These are phyloP conservation scores for Chalciporus pseudorubinellus DNA, from an alignment of 768 basidiomycete species.

Conservation along the genomic window DNA sequence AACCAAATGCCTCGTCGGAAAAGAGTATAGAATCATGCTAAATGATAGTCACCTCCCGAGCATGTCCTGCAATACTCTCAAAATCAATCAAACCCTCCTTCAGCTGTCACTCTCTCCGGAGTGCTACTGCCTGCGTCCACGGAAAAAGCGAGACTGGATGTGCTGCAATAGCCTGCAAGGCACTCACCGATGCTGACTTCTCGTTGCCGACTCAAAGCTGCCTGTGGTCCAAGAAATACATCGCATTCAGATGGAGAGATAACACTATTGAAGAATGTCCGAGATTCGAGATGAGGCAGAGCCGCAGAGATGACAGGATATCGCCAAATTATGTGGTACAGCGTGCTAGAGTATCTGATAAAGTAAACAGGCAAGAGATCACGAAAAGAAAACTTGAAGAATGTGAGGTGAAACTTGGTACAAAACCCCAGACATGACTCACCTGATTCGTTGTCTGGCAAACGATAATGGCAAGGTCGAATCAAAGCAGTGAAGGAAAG, in stretches of 20 bases:
- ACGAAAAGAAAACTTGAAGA: conserved; percentile 18
- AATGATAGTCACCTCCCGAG: too few relatives aligned
- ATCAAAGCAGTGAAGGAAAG: neutral
- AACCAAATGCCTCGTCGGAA: too few relatives aligned
- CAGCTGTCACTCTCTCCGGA: too few relatives aligned
- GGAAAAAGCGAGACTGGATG: too few relatives aligned
- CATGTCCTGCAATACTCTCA: too few relatives aligned
- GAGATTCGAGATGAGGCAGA: neutral
- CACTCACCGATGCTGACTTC: neutral
- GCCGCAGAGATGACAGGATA: neutral
- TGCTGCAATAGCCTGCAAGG: neutral
- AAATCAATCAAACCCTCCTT: too few relatives aligned
- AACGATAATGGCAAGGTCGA: conserved; percentile 20
- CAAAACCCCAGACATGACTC: neutral
- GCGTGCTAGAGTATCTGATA: neutral
- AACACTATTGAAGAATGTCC: neutral
- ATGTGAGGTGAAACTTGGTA: neutral
- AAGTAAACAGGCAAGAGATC: neutral
- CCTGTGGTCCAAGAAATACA: neutral
- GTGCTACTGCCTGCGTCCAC: too few relatives aligned
- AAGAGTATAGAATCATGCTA: too few relatives aligned
- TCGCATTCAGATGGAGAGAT: neutral
- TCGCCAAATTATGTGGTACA: neutral
- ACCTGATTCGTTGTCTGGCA: conserved; percentile 23
- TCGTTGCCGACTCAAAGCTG: neutral